Base-by-base conservation (phyloP, 805 yeast species). In the Blastobotrys peoriensis region DNA sequence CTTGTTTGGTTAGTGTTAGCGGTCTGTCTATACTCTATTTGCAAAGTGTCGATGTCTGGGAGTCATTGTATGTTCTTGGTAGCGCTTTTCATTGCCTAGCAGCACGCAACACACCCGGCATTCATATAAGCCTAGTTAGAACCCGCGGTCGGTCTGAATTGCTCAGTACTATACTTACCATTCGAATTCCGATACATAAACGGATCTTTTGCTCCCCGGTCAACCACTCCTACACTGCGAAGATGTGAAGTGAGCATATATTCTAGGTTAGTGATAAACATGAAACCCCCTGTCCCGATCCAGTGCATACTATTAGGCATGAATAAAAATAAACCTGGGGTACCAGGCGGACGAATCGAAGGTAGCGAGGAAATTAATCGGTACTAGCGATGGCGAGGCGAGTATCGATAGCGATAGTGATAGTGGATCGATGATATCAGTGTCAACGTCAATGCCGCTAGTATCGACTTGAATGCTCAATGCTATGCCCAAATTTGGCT, bases 71-170 rank as follows among this genome's bases (percentile, higher is more conserved):
- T 41, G 44, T 15, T 41, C 44, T 13, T 15, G 17, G 28, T 35
- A 41, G 13, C 44, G 19, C 23, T 21, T 21, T 23, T 41, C 44
- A 28, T 35, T 35, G 22, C 39, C 44, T 19, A 35, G 34, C 15
- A 38, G 39, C 5, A 18, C 30, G 25, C 35, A 41, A 23, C 44
- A 41, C 3, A 41, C 35, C 18, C 33, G 16, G 40, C 44, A 41
- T 27, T 41, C 44, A 25, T 20, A 41, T 3, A 41, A n/a, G 9
- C 44, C 44, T 34, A 25, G 30, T 25, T 25, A 25, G 30, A 8
- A 8, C 30, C 30, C 13, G n/a, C n/a, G n/a, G n/a, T n/a, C n/a
- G n/a, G n/a, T n/a, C n/a, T n/a, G n/a, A n/a, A n/a, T n/a, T n/a
- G n/a, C n/a, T n/a, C n/a, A n/a, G n/a, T n/a, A n/a, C 41, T 18